phyloP scores from a whole-genome alignment of 495 filamentous ascomycete species.

The Astrocystis sublimbata region DNA sequence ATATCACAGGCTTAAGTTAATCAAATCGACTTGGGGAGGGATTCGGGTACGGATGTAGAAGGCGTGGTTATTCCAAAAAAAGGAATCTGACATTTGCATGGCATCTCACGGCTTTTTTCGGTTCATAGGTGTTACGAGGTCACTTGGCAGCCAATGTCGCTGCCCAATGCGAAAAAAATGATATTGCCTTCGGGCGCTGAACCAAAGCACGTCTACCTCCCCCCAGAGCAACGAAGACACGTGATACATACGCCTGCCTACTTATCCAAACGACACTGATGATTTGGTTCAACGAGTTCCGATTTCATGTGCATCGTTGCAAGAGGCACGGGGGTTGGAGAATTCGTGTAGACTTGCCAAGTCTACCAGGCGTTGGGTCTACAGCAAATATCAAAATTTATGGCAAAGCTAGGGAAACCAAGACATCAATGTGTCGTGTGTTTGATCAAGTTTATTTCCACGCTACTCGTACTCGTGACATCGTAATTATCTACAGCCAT shows the following conservation, averaged over 20 bases:
- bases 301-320: neutral
- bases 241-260: slow-evolving; percentile 13
- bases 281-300: slow-evolving; percentile 10
- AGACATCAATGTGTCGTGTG: neutral
- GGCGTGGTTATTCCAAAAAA: slow-evolving; percentile 39
- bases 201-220: slow-evolving; percentile 11
- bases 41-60: slow-evolving; percentile 20
- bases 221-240: slow-evolving; percentile 8
- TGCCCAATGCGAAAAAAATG: slow-evolving; percentile 34
- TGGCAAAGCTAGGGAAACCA: slow-evolving; percentile 8
- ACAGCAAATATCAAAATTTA: no score
- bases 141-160: slow-evolving; percentile 38
- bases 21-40: slow-evolving; percentile 23
- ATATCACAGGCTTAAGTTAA: slow-evolving; percentile 28
- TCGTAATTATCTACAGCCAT: neutral
- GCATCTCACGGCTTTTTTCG: slow-evolving; percentile 42
- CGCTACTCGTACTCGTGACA: neutral
- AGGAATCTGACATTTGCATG: slow-evolving; percentile 41
- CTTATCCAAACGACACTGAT: slow-evolving; percentile 3
- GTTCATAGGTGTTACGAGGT: slow-evolving; percentile 42
- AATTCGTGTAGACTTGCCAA: neutral
- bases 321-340: neutral
- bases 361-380: slow-evolving; percentile 1
- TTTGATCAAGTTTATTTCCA: neutral
- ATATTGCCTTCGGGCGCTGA: slow-evolving; percentile 36